These are phyloP conservation scores for Myxozyma geophila DNA, from an alignment of 805 yeast species.

Conservation along the genomic window DNA sequence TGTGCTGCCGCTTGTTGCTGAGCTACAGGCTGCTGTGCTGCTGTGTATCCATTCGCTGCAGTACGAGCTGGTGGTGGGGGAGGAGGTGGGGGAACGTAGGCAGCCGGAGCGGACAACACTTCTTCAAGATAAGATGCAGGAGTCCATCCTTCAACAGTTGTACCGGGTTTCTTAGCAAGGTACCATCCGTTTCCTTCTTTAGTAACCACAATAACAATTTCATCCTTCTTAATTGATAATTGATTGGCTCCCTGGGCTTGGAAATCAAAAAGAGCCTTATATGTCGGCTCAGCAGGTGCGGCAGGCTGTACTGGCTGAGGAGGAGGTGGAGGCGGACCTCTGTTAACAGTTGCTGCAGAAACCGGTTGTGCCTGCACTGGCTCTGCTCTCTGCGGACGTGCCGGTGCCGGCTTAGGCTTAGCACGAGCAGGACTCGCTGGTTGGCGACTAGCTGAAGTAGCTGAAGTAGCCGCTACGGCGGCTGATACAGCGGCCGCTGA, in stretches of 20 bases:
- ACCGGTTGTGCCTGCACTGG: slow-evolving; percentile 23
- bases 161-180: slow-evolving; percentile 63
- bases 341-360: slow-evolving; percentile 21
- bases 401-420: slow-evolving; percentile 17
- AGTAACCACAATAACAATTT: slow-evolving; percentile 69
- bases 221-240: slow-evolving; percentile 76
- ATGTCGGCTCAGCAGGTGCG: slow-evolving; percentile 73
- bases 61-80: slow-evolving; percentile 38
- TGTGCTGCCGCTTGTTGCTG: slow-evolving; percentile 22
- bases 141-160: slow-evolving; percentile 84
- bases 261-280: slow-evolving; percentile 84
- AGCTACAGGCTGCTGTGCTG: slow-evolving; percentile 4
- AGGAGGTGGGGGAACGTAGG: slow-evolving; percentile 41
- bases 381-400: slow-evolving; percentile 24
- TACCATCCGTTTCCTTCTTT: slow-evolving; percentile 94
- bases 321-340: slow-evolving; percentile 52
- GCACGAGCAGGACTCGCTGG: slow-evolving; percentile 23
- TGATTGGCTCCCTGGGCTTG: slow-evolving; percentile 86
- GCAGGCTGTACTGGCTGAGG: slow-evolving; percentile 81
- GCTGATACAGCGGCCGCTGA: slow-evolving; percentile 32
- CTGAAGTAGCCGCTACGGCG: slow-evolving; percentile 44
- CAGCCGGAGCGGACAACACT: slow-evolving; percentile 36
- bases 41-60: slow-evolving; percentile 23
- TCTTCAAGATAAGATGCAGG: slow-evolving; percentile 85
- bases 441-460: slow-evolving; percentile 41